Conservation (phyloP, 2,329 filamentous ascomycete species). For the Chaetothyriales sp. region DNA sequence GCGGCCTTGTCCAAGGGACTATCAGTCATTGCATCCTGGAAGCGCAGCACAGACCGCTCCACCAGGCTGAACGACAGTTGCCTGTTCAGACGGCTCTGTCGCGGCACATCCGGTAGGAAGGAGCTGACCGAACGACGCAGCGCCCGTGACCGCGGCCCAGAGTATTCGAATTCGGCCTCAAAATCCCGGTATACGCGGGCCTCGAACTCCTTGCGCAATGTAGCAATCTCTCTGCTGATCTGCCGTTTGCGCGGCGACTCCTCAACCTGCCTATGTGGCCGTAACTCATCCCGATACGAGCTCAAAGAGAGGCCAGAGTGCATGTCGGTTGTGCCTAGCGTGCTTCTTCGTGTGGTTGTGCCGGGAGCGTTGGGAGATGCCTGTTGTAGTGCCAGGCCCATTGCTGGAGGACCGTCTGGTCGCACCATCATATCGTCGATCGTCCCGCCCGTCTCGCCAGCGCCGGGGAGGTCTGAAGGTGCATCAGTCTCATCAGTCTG, state of each 20-base stretch:
- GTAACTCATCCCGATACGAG: conserved; percentile 10
- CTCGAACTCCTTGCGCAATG: conserved; percentile 12
- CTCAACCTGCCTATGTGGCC: conserved; percentile 8
- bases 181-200: conserved; percentile 13
- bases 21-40: conserved; percentile 15
- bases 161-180: conserved; percentile 9
- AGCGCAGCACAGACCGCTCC: conserved; percentile 29
- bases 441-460: neutral
- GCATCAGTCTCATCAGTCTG: neutral
- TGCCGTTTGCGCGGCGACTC: conserved; percentile 14
- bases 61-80: conserved; percentile 35
- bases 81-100: conserved; percentile 20
- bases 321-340: neutral
- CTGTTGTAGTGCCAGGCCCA: neutral
- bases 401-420: neutral
- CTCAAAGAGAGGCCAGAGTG: neutral
- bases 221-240: conserved; percentile 10
- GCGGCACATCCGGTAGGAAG: conserved; percentile 9
- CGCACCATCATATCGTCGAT: neutral
- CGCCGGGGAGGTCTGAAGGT: neutral
- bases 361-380: neutral
- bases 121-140: conserved; percentile 15
- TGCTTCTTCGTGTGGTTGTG: neutral
- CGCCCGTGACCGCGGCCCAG: conserved; percentile 8
- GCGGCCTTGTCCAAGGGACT: conserved; percentile 6